Evolutionary conservation across 1,284 basidiomycete genomes (phyloP).

Genomic region (Porphyrellus sp.): DNA sequence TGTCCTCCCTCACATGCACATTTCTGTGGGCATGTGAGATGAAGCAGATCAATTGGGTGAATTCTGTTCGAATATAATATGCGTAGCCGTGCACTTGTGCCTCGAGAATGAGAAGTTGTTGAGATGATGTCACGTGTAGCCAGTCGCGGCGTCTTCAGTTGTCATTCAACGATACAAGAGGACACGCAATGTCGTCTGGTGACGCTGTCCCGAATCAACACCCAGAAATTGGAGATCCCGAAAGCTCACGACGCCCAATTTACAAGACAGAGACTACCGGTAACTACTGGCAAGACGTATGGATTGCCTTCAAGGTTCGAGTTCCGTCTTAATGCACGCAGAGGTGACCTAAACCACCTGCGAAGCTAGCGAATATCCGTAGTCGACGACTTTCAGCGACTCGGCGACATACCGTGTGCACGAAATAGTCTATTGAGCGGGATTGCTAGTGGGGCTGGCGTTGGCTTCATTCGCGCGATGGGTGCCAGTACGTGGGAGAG

Average conservation of each 20-base stretch:
- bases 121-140: constrained; percentile 6
- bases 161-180: too few relatives aligned
- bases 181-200: constrained; percentile 13
- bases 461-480: constrained; percentile 57
- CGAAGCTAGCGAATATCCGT: constrained; percentile 48
- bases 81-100: too few relatives aligned
- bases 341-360: constrained; percentile 15
- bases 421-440: constrained; percentile 51
- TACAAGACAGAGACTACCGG: constrained; percentile 46
- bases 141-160: too few relatives aligned
- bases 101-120: background rate
- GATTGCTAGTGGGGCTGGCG: constrained; percentile 51
- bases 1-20: background rate
- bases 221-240: constrained; percentile 5
- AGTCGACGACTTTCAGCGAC: constrained; percentile 43
- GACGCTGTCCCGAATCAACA: constrained; percentile 2
- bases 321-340: background rate
- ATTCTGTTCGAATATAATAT: too few relatives aligned
- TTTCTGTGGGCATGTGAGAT: background rate
- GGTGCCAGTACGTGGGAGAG: constrained; percentile 45
- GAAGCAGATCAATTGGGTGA: too few relatives aligned
- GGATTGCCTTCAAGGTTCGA: constrained; percentile 45
- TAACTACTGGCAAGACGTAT: constrained; percentile 41
- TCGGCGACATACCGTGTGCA: constrained; percentile 62
- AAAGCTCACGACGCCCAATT: constrained; percentile 29